Evolutionary conservation across 2,329 filamentous ascomycete species (phyloP).

Genomic region (Xylaria sp.): DNA sequence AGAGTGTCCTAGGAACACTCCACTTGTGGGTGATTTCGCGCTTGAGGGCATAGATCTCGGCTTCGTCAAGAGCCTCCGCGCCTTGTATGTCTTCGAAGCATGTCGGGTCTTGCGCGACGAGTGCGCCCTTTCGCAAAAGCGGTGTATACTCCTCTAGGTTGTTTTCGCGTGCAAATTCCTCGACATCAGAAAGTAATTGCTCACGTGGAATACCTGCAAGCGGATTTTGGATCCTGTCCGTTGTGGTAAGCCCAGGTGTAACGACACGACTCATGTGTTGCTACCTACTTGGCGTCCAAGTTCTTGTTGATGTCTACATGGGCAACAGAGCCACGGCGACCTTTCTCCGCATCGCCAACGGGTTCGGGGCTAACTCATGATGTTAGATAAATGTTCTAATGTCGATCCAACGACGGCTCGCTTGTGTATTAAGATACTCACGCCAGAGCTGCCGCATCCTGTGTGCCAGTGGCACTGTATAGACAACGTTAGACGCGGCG

Average conservation of each 20-base stretch:
- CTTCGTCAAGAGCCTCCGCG: slow-evolving; percentile 61
- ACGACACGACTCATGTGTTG: background rate
- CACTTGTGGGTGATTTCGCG: slow-evolving; percentile 72
- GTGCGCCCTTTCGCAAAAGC: slow-evolving; percentile 70
- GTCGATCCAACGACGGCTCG: background rate
- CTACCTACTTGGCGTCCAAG: slow-evolving; percentile 52
- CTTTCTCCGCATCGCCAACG: slow-evolving; percentile 41
- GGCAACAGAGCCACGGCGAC: slow-evolving; percentile 41
- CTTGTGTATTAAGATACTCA: slow-evolving; percentile 16
- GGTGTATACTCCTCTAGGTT: slow-evolving; percentile 61
- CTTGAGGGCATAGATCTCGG: slow-evolving; percentile 64
- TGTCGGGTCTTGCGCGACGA: slow-evolving; percentile 75
- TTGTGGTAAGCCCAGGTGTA: background rate
- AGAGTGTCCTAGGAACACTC: slow-evolving; percentile 65
- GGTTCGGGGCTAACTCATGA: slow-evolving; percentile 6
- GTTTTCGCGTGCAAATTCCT: slow-evolving; percentile 64
- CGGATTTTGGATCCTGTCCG: slow-evolving; percentile 51
- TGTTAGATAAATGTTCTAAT: slow-evolving; percentile 10
- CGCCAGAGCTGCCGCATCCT: slow-evolving; percentile 4
- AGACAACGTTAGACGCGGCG: background rate
- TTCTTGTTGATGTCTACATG: slow-evolving; percentile 53
- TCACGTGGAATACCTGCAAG: slow-evolving; percentile 56
- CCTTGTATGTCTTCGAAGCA: slow-evolving; percentile 65
- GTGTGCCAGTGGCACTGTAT: slow-evolving; percentile 4
- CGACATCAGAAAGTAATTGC: slow-evolving; percentile 58